Evolutionary conservation across 352 stramenopile genomes (phyloP).

Genomic region (Globisporangium acanthophoron): DNA sequence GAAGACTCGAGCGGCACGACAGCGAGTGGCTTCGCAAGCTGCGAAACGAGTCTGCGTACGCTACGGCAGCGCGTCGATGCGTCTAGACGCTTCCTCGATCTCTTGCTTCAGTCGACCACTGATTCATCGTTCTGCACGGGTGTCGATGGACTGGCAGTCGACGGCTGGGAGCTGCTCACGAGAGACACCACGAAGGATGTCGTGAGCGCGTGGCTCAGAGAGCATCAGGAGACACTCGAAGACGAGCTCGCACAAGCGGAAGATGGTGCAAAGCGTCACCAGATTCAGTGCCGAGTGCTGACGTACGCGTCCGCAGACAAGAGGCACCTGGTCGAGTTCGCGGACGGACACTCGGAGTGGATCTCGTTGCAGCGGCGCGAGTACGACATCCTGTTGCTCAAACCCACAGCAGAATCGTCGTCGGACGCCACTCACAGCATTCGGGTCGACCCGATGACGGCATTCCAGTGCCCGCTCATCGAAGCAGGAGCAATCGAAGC

Average conservation of each 20-base stretch:
- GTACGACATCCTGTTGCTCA: slow-evolving; percentile 30
- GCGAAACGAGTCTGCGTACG: slow-evolving; percentile 4
- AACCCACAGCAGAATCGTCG: not conserved
- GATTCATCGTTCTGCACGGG: not conserved
- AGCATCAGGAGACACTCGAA: slow-evolving; percentile 3
- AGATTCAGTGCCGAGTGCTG: slow-evolving; percentile 31
- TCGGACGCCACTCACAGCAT: not conserved
- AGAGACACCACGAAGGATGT: slow-evolving; percentile 1
- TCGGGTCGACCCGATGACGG: not conserved
- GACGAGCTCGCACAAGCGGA: slow-evolving; percentile 2
- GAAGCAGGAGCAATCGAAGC: not conserved
- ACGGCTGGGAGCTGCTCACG: slow-evolving; percentile 2
- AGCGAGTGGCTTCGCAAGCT: not conserved
- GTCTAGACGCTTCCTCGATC: slow-evolving; percentile 4
- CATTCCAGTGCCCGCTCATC: slow-evolving; percentile 26
- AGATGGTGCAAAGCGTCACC: slow-evolving; percentile 7
- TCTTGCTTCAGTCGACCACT: not conserved
- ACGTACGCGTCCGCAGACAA: slow-evolving; percentile 26
- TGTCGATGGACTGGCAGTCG: not conserved
- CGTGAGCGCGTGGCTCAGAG: slow-evolving; percentile 5
- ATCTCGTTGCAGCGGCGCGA: slow-evolving; percentile 29
- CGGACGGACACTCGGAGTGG: slow-evolving; percentile 46
- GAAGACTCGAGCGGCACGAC: not conserved
- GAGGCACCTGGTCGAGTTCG: slow-evolving; percentile 48
- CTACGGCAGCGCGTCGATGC: slow-evolving; percentile 2